These are phyloP conservation scores for Anisodus acutangulus DNA, from an alignment of 257 asterid species.

Conservation along the genomic window DNA sequence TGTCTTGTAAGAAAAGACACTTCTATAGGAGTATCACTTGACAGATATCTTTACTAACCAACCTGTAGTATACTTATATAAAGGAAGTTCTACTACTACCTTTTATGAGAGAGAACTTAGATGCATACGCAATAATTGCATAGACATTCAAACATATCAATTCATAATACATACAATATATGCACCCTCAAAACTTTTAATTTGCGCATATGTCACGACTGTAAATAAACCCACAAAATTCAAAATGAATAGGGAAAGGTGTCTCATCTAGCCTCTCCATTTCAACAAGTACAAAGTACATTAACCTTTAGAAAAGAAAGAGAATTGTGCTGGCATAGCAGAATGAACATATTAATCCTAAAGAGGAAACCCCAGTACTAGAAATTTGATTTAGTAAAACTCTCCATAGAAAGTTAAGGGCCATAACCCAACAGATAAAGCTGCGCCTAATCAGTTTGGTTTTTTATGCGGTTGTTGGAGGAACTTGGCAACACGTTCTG, in stretches of 20 bases:
- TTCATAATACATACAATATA: background rate
- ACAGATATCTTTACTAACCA: too few relatives aligned
- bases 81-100: background rate
- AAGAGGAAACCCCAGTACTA: background rate
- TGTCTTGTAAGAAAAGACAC: background rate
- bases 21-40: background rate
- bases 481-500: constrained; percentile 77
- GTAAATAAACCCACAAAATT: background rate
- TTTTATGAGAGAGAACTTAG: background rate
- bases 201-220: background rate
- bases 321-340: background rate
- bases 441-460: background rate
- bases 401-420: background rate
- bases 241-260: background rate
- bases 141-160: background rate
- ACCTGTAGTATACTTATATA: background rate
- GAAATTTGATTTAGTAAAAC: background rate
- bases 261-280: background rate
- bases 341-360: background rate
- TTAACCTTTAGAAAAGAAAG: background rate
- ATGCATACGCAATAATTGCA: background rate
- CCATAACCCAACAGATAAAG: constrained; percentile 1
- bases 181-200: background rate
- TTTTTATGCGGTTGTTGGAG: constrained; percentile 48
- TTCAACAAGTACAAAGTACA: background rate